Conservation (phyloP, 2,329 filamentous ascomycete species). For the Aspergillus felis region DNA sequence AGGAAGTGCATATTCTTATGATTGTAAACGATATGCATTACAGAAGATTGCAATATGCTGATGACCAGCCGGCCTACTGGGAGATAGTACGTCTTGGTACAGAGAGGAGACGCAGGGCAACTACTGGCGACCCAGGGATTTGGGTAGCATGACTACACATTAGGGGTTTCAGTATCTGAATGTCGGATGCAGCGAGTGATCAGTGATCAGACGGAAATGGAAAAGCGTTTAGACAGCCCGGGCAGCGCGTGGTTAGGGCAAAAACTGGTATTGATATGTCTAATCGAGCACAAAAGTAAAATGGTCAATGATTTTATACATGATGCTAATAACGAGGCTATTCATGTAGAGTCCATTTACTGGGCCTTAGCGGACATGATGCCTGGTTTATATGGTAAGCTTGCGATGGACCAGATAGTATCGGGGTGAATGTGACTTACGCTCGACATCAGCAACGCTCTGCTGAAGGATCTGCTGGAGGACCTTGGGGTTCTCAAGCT, state of each 20-base stretch:
- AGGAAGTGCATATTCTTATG: not conserved
- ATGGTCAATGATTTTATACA: slow-evolving; percentile 40
- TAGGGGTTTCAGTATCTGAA: not conserved
- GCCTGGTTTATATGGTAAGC: slow-evolving; percentile 24
- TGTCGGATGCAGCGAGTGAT: not conserved
- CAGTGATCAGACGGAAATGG: not conserved
- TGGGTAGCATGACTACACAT: not conserved
- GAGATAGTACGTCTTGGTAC: not conserved
- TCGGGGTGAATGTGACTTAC: slow-evolving; percentile 51
- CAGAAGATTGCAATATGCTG: not conserved
- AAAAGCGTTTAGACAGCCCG: not conserved
- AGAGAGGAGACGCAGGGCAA: too few relatives aligned
- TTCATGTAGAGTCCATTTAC: slow-evolving; percentile 31
- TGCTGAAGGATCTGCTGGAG: slow-evolving; percentile 98
- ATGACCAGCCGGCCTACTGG: not conserved
- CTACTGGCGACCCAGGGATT: not conserved
- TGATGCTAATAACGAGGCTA: slow-evolving; percentile 30
- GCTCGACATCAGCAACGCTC: slow-evolving; percentile 93
- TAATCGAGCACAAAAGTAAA: slow-evolving; percentile 34
- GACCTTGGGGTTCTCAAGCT: slow-evolving; percentile 95
- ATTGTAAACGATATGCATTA: not conserved
- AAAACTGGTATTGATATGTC: slow-evolving; percentile 35
- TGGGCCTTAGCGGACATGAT: slow-evolving; percentile 40
- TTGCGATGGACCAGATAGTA: not conserved
- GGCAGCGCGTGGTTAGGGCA: not conserved